phyloP scores from a whole-genome alignment of 2,329 filamentous ascomycete species.

The Clarireedia paspali region DNA sequence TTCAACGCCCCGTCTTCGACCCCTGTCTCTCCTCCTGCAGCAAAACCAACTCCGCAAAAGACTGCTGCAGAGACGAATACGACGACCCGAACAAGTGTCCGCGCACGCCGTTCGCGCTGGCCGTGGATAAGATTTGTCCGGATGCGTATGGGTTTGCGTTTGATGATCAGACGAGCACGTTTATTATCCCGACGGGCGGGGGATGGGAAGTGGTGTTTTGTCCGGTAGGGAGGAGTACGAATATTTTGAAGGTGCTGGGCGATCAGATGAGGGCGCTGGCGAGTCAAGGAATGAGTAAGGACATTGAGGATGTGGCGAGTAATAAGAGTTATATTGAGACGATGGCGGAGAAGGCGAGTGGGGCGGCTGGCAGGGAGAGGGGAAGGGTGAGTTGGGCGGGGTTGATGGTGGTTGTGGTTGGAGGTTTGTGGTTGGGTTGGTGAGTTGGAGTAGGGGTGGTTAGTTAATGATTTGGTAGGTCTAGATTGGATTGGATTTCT shows the following conservation, averaged over 20 bases:
- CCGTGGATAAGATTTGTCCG: conserved; percentile 69
- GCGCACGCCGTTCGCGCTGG: conserved; percentile 59
- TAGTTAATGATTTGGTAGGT: too few species aligned
- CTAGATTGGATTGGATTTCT: too few species aligned
- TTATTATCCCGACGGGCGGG: conserved; percentile 57
- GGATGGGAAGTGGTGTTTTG: conserved; percentile 77
- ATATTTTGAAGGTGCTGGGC: conserved; percentile 47
- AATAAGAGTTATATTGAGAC: conserved; percentile 29
- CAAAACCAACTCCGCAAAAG: conserved; percentile 54
- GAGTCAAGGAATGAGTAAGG: conserved; percentile 31
- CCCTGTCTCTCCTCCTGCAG: conserved; percentile 74
- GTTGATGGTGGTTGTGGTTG: conserved; percentile 24
- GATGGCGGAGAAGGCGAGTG: conserved; percentile 12
- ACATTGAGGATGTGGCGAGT: conserved; percentile 29
- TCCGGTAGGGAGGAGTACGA: conserved; percentile 52
- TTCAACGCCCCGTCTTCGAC: conserved; percentile 63
- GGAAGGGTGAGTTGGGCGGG: conserved; percentile 20
- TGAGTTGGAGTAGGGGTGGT: not conserved
- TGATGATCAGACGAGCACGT: conserved; percentile 51
- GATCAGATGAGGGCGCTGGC: conserved; percentile 42
- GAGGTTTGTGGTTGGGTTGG: conserved; percentile 19
- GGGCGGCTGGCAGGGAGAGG: conserved; percentile 5
- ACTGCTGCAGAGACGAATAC: conserved; percentile 70
- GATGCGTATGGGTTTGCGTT: conserved; percentile 77
- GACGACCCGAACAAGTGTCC: conserved; percentile 55